A percentile compares a stretch with the other conserved stretches of the same genome.
These are phyloP conservation scores for Mycocentrospora acerina DNA, from an alignment of 2,329 filamentous ascomycete species.

Conservation along the genomic window DNA sequence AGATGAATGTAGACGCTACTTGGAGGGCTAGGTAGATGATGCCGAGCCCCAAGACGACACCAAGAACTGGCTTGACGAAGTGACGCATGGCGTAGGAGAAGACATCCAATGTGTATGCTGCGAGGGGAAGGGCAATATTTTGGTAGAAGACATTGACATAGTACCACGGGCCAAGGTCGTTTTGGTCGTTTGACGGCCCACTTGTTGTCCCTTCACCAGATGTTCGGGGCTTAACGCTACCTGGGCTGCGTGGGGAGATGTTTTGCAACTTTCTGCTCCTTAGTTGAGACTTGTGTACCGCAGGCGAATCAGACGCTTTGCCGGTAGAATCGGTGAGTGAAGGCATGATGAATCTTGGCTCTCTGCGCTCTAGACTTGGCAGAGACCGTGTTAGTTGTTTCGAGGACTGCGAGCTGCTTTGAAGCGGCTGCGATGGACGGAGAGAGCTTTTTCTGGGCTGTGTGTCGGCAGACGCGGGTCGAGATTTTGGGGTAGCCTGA, in stretches of 20 bases:
- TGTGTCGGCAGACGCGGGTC: conserved; percentile 9
- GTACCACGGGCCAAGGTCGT: conserved; percentile 20
- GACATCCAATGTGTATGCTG: conserved; percentile 58
- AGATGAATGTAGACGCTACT: conserved; percentile 56
- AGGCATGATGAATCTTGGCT: conserved; percentile 49
- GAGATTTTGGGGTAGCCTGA: conserved; percentile 8
- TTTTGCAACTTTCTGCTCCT: conserved; percentile 15
- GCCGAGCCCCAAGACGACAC: conserved; percentile 57
- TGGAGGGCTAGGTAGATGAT: conserved; percentile 59
- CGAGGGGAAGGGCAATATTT: conserved; percentile 36
- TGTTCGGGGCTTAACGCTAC: conserved; percentile 7
- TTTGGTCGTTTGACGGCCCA: conserved; percentile 4
- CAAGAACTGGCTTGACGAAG: conserved; percentile 64
- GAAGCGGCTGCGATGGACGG: no score
- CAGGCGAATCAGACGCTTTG: conserved; percentile 19
- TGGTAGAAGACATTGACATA: conserved; percentile 33
- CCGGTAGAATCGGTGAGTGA: conserved; percentile 25
- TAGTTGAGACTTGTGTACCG: conserved; percentile 23
- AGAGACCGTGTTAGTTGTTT: conserved; percentile 12
- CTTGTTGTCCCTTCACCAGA: conserved; percentile 1
- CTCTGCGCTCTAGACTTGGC: conserved; percentile 23
- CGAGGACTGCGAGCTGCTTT: conserved; percentile 5
- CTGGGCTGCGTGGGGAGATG: conserved; percentile 2
- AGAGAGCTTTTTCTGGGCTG: conserved; percentile 9
- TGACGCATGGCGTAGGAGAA: conserved; percentile 59